Evolutionary conservation across 805 yeast genomes (phyloP).

Genomic region (Cyberlindnera subsufficiens): DNA sequence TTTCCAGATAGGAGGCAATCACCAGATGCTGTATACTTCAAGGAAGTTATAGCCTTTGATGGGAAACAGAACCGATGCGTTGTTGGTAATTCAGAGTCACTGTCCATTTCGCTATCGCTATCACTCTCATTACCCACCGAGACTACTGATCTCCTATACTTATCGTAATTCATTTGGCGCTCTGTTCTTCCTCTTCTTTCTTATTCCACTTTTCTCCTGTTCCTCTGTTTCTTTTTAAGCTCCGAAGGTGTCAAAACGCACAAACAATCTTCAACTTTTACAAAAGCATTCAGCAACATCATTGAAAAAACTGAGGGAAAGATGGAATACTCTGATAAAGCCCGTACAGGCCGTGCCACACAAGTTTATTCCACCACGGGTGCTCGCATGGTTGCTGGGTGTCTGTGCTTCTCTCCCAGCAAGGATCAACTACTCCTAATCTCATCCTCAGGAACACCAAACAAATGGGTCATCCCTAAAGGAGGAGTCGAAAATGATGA

Average conservation of each 20-base stretch:
- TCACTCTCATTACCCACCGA: slow-evolving; percentile 8
- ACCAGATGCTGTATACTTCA: slow-evolving; percentile 24
- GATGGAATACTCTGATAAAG: slow-evolving; percentile 7
- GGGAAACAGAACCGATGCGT: slow-evolving; percentile 27
- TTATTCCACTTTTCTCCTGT: no score
- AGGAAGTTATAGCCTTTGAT: slow-evolving; percentile 17
- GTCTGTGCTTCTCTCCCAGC: slow-evolving; percentile 60
- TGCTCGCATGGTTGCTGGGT: slow-evolving; percentile 90
- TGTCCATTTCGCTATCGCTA: slow-evolving; percentile 22
- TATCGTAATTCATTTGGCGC: neutral
- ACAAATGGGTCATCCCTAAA: slow-evolving; percentile 87
- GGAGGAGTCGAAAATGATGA: slow-evolving; percentile 95
- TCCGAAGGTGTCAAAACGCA: no score
- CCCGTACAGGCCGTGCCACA: slow-evolving; percentile 14
- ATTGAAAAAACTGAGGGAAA: neutral
- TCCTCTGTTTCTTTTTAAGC: no score
- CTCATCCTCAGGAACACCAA: slow-evolving; percentile 61
- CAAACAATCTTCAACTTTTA: no score
- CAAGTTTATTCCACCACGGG: slow-evolving; percentile 53
- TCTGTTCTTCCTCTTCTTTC: no score
- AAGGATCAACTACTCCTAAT: slow-evolving; percentile 69
- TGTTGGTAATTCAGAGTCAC: slow-evolving; percentile 24
- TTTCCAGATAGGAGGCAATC: slow-evolving; percentile 23
- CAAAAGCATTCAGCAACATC: no score
- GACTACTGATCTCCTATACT: neutral